Conservation (phyloP, 345 rosid species). For the Eucalyptus viminalis region DNA sequence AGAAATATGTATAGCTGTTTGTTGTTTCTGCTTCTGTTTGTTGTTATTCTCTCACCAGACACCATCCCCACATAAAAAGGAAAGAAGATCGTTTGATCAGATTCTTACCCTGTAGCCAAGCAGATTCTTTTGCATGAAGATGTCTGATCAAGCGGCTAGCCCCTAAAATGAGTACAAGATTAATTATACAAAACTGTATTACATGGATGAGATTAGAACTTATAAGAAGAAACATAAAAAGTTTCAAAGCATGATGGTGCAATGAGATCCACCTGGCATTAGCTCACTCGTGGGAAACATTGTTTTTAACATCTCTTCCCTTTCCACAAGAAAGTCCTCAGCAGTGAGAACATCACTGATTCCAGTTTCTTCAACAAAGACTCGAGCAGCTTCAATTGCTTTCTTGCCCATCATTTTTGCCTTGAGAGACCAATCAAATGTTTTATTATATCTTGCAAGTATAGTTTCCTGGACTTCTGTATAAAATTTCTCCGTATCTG, state of each 20-base stretch:
- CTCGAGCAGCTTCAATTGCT: constrained; percentile 70
- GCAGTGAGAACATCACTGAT: constrained; percentile 76
- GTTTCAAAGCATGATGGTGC: neutral
- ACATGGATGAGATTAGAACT: neutral
- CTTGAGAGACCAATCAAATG: constrained; percentile 89
- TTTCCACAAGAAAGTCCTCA: constrained; percentile 64
- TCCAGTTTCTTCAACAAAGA: constrained; percentile 77
- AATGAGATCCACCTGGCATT: constrained; percentile 52
- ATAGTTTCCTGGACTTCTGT: constrained; percentile 79
- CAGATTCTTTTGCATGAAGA: constrained; percentile 71
- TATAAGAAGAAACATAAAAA: neutral
- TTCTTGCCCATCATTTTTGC: constrained; percentile 96
- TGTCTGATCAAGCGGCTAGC: constrained; percentile 63
- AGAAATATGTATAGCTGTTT: neutral
- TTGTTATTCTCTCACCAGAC: neutral
- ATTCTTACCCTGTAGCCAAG: constrained; percentile 67
- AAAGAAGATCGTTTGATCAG: neutral
- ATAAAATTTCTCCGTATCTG: constrained; percentile 92
- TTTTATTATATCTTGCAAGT: constrained; percentile 75
- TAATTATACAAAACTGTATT: neutral
- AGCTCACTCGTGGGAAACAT: constrained; percentile 79
- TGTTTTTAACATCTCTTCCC: constrained; percentile 65
- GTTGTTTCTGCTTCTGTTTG: neutral
- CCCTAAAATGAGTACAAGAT: constrained; percentile 20
- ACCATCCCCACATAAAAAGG: neutral